phyloP scores from a whole-genome alignment of 2,329 filamentous ascomycete genomes.

The Leptosphaerulina australis region DNA sequence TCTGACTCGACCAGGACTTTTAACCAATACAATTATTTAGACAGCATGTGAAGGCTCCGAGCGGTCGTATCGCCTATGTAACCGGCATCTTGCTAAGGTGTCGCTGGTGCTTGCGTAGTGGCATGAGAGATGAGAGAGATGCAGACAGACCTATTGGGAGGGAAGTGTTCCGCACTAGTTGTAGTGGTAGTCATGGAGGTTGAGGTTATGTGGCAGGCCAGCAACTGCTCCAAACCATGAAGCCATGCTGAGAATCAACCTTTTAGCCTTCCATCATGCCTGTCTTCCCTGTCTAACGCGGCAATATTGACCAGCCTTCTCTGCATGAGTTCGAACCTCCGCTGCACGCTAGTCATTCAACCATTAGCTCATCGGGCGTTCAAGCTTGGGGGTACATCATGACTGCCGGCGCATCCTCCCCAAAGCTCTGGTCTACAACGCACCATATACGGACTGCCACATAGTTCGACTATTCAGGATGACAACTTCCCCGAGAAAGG shows the following conservation, averaged over 20 bases:
- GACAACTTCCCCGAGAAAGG: conserved; percentile 3
- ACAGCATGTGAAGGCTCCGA: background rate
- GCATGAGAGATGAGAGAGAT: background rate
- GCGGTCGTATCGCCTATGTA: background rate
- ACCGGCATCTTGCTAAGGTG: background rate
- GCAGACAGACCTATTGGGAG: too few relatives aligned
- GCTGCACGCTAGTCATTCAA: conserved; percentile 1
- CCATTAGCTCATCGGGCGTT: background rate
- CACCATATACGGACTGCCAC: background rate
- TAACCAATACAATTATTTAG: conserved; percentile 5
- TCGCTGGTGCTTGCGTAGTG: background rate
- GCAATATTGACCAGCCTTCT: conserved; percentile 4
- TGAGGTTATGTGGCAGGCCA: background rate
- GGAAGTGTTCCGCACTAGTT: background rate
- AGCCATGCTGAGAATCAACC: background rate
- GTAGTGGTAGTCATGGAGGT: conserved; percentile 11
- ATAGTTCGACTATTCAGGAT: conserved; percentile 4
- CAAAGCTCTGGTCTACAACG: conserved; percentile 2
- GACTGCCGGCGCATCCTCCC: conserved; percentile 2
- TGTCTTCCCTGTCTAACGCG: conserved; percentile 7
- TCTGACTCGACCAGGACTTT: background rate
- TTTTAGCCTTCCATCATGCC: background rate
- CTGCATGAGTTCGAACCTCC: conserved; percentile 8
- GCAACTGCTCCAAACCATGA: background rate
- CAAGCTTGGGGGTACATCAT: background rate